phyloP scores from a whole-genome alignment of 176 grass and related monocot species.

The Oryza glumipatula region DNA sequence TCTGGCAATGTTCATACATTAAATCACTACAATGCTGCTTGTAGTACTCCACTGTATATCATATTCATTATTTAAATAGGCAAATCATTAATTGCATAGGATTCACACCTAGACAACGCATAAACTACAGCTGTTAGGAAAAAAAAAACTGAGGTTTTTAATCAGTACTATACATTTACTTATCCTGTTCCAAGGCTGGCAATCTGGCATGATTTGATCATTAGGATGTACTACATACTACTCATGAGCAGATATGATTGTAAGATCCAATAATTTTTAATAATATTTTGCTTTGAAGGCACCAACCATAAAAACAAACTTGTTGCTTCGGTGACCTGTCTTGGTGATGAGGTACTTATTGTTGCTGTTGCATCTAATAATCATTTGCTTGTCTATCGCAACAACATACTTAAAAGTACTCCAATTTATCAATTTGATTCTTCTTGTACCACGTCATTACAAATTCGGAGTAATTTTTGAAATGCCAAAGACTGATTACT shows the following conservation, averaged over 20 bases:
- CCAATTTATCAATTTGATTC: neutral
- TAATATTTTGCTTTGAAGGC: conserved; percentile 25
- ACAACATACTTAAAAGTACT: neutral
- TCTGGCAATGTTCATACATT: neutral
- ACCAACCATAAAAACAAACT: conserved; percentile 12
- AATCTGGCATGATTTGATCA: conserved; percentile 26
- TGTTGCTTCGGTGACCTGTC: conserved; percentile 17
- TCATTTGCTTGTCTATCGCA: neutral
- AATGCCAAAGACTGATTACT: neutral
- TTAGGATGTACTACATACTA: neutral
- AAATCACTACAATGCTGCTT: no score
- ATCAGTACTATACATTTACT: neutral
- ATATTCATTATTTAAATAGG: neutral
- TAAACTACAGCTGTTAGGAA: conserved; percentile 9
- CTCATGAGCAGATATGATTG: neutral
- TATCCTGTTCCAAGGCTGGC: neutral
- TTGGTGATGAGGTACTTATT: neutral
- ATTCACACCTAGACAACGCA: neutral
- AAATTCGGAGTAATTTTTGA: neutral
- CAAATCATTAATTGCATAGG: neutral
- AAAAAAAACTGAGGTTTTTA: neutral
- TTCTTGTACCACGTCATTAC: neutral
- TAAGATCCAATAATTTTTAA: conserved; percentile 29
- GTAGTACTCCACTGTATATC: neutral
- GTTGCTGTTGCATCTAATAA: neutral